Percentiles rank a stretch among this genome's conserved stretches.
Conservation (phyloP, 768 basidiomycete species). For the Neoboletus magnificus region DNA sequence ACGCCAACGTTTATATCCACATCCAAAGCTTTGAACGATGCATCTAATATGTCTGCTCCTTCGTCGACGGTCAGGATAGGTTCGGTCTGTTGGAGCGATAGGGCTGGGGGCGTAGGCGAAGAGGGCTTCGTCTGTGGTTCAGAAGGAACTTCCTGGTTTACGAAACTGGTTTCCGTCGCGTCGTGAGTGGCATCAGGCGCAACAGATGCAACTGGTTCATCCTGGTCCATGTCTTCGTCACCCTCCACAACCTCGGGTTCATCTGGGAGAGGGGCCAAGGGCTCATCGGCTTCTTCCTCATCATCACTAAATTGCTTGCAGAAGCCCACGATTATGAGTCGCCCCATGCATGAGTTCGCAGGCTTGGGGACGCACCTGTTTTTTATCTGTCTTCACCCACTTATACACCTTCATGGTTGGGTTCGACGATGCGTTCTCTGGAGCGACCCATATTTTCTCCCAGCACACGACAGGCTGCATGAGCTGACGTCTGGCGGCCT, state of each 20-base stretch:
- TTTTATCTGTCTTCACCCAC: conserved; percentile 80
- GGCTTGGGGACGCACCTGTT: conserved; percentile 50
- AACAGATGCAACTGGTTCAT: conserved; percentile 46
- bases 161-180: conserved; percentile 35
- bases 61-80: conserved; percentile 40
- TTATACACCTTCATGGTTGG: conserved; percentile 65
- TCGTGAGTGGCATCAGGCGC: conserved; percentile 40
- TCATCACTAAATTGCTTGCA: conserved; percentile 84
- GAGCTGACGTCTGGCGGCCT: conserved; percentile 78
- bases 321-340: conserved; percentile 2
- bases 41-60: conserved; percentile 45
- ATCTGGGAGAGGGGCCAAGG: conserved; percentile 73
- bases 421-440: conserved; percentile 52
- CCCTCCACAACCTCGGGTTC: conserved; percentile 74
- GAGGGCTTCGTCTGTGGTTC: conserved; percentile 60
- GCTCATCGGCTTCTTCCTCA: conserved; percentile 75
- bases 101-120: conserved; percentile 65
- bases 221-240: conserved; percentile 74
- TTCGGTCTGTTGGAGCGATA: conserved; percentile 48
- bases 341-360: not conserved
- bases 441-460: conserved; percentile 72
- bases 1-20: conserved; percentile 42
- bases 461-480: conserved; percentile 88
- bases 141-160: conserved; percentile 38
- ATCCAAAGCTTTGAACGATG: conserved; percentile 55